phyloP scores from a whole-genome alignment of 805 yeast species.

The Pichia phayaonensis region DNA sequence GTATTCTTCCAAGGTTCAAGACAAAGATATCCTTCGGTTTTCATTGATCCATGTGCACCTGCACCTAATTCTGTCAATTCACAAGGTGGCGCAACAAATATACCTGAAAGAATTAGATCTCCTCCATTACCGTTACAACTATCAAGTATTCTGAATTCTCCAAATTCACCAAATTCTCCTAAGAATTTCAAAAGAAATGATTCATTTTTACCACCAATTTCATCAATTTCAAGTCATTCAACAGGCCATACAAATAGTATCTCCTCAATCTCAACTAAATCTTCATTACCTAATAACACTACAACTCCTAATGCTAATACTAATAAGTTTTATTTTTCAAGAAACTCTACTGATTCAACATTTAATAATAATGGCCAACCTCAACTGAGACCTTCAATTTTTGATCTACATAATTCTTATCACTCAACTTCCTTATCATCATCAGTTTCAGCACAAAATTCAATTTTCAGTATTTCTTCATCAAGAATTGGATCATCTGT shows the following conservation, averaged over 20 bases:
- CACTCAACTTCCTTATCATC: slow-evolving; percentile 15
- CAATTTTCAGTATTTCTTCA: slow-evolving; percentile 22
- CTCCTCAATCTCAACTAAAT: background rate
- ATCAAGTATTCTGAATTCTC: background rate
- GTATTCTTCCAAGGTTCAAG: slow-evolving; percentile 26
- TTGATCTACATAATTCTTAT: slow-evolving; percentile 8
- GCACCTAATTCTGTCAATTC: slow-evolving; percentile 20
- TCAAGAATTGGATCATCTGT: slow-evolving; percentile 22
- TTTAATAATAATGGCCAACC: background rate
- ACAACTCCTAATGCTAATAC: no score
- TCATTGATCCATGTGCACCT: slow-evolving; percentile 44
- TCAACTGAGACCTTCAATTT: slow-evolving; percentile 14
- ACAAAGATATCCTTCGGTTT: slow-evolving; percentile 40
- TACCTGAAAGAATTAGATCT: slow-evolving; percentile 1
- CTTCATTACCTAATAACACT: background rate
- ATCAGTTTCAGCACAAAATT: slow-evolving; percentile 20
- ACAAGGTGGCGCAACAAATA: background rate
- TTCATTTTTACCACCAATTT: slow-evolving; percentile 4
- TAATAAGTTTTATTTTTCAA: background rate
- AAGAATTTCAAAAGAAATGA: background rate
- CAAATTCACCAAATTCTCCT: background rate
- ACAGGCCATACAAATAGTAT: background rate
- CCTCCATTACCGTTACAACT: slow-evolving; percentile 1
- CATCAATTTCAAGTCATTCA: slow-evolving; percentile 12
- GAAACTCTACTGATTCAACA: slow-evolving; percentile 4